Conservation (phyloP, 345 rosid species). For the Psidium friedrichsthalianum region DNA sequence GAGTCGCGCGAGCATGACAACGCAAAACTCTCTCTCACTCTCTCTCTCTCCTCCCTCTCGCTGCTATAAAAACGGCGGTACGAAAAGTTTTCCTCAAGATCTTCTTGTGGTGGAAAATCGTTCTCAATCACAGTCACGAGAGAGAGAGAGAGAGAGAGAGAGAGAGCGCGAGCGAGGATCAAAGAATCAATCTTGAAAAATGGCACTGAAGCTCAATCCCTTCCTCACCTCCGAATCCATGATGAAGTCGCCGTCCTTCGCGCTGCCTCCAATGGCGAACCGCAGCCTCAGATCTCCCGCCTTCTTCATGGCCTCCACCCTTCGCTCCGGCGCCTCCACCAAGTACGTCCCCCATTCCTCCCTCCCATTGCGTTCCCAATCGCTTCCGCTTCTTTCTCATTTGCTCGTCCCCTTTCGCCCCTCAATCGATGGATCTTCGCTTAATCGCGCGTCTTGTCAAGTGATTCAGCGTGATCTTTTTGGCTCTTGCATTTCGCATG, state of each 20-base stretch:
- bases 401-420: neutral
- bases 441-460: neutral
- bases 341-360: neutral
- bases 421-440: neutral
- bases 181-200: neutral
- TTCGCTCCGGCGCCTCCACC: conserved; percentile 52
- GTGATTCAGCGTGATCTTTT: neutral
- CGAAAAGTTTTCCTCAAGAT: neutral
- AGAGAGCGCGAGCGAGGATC: neutral
- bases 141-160: neutral
- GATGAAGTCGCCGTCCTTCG: conserved; percentile 40
- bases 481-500: neutral
- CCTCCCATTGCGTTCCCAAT: too few relatives aligned
- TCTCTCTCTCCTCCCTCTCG: too few relatives aligned
- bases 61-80: neutral
- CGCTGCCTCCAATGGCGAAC: conserved; percentile 42
- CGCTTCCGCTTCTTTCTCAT: neutral
- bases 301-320: conserved; percentile 62
- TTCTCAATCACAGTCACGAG: neutral
- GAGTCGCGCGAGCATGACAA: neutral
- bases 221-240: conserved; percentile 32
- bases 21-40: neutral
- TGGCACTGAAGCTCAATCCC: conserved; percentile 71
- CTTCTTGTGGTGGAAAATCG: neutral
- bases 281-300: conserved; percentile 63